Base-by-base conservation (phyloP, 1,139 yeast species). In the Blastobotrys indianensis region DNA sequence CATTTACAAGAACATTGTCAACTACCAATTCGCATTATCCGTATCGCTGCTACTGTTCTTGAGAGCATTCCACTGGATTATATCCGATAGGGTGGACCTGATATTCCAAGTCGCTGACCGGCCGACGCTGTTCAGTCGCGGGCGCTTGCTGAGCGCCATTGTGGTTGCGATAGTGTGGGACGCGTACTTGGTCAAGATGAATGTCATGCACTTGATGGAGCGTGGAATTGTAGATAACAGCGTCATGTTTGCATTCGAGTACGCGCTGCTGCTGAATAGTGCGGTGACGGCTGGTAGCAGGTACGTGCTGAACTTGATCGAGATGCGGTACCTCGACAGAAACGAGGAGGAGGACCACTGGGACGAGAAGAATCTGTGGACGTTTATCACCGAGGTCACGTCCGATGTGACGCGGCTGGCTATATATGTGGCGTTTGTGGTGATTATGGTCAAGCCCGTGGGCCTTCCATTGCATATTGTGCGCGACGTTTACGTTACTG, bases 21-120 rank as follows among this genome's bases (percentile, higher is more conserved):
- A 77, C 51, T 61, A 82, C 20, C 65, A 81, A 32, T 61, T 72
- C 63, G 54, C 59, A 13, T 45, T 55, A 28, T 58, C 61, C 45
- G 67, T 78, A 44, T 52, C 60, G 7, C 44, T 56, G 8, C 65
- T 81, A 15, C 61, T 84, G 47, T 76, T 79, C 48, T 66, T 79
- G 58, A 82, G 82, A 58, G 77, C 83, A 2, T 80, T 83, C 66
- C 95, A 87, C 58, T 80, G 94, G 76, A 74, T 90, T 2, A 65
- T 83, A 40, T 66, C 66, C n/a, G 68, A 61, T 33, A 56, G 72
- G 44, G 59, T 66, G 53, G 62, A 63, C 55, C 45, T 55, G 60
- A 68, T 64, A 34, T 60, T 61, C 48, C 64, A 62, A 42, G 62
- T 58, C n/a, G 56, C 63, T 33, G 58, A 61, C 2, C 57, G 55